phyloP scores from a whole-genome alignment of 2,329 filamentous ascomycete genomes.

The Beauveria bassiana region DNA sequence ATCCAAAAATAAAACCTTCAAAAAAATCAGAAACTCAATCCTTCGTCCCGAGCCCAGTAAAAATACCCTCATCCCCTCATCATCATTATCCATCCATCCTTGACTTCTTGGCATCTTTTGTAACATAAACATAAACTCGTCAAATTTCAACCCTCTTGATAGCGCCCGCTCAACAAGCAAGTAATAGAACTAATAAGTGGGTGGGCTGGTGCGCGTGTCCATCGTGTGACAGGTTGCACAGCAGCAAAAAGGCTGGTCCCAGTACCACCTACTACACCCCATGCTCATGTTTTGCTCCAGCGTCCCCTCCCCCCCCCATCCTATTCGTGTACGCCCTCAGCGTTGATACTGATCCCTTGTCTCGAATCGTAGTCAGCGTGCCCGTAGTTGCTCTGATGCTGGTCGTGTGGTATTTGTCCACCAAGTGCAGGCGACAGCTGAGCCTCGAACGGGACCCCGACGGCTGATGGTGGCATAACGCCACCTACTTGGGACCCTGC shows the following conservation, averaged over 20 bases:
- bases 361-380: background rate
- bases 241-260: background rate
- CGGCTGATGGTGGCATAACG: background rate
- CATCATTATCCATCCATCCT: background rate
- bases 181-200: background rate
- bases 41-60: too few species aligned
- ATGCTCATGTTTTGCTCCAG: background rate
- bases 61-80: background rate
- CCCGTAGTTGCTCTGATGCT: background rate
- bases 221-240: conserved; percentile 5
- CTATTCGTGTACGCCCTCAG: background rate
- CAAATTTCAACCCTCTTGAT: background rate
- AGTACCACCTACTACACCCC: background rate
- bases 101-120: background rate
- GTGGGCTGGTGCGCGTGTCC: background rate
- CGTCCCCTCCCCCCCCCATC: background rate
- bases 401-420: background rate
- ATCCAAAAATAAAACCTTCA: too few species aligned
- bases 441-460: background rate
- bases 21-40: too few species aligned
- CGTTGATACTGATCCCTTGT: background rate
- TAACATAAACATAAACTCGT: conserved; percentile 1
- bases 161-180: background rate
- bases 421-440: background rate
- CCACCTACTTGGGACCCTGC: background rate